A percentile compares a stretch with the other conserved stretches of the same genome.
phyloP scores from a whole-genome alignment of 306 rosid species.

The Prunus padus region DNA sequence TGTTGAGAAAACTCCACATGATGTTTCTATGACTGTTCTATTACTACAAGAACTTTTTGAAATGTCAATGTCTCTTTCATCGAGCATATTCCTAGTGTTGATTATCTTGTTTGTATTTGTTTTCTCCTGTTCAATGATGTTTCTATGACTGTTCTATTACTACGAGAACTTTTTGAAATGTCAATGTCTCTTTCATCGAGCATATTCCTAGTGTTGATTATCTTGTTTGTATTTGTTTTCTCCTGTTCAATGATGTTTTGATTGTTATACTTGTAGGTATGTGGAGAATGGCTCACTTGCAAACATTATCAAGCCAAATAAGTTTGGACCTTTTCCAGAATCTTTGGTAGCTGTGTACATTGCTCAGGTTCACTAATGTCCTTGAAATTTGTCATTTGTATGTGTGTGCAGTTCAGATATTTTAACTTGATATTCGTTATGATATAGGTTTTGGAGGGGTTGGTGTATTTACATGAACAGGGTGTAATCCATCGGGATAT shows the following conservation, averaged over 20 bases:
- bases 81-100: conserved; percentile 26
- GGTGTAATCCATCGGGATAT: conserved; percentile 99
- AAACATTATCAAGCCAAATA: conserved; percentile 97
- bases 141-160: conserved; percentile 27
- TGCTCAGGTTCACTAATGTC: conserved; percentile 69
- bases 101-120: conserved; percentile 28
- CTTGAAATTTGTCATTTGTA: conserved; percentile 19
- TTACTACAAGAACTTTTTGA: conserved; percentile 34
- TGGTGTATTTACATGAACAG: conserved; percentile 97
- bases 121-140: conserved; percentile 58
- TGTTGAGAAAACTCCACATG: conserved; percentile 22
- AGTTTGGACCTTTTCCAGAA: conserved; percentile 99
- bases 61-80: conserved; percentile 15
- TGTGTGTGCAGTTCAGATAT: not conserved
- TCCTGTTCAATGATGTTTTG: conserved; percentile 53
- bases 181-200: conserved; percentile 19
- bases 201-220: conserved; percentile 25
- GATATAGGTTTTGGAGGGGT: conserved; percentile 94
- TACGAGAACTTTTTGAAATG: conserved; percentile 29
- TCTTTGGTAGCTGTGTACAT: conserved; percentile 95
- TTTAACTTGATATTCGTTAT: conserved; percentile 18
- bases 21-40: conserved; percentile 23
- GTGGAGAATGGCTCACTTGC: conserved; percentile 99
- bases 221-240: conserved; percentile 33
- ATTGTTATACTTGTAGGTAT: conserved; percentile 48